Evolutionary conservation across 2,329 filamentous ascomycete species (phyloP), one percentile per base, ranked within the genome.

Genomic region (Colletotrichum phormii): DNA sequence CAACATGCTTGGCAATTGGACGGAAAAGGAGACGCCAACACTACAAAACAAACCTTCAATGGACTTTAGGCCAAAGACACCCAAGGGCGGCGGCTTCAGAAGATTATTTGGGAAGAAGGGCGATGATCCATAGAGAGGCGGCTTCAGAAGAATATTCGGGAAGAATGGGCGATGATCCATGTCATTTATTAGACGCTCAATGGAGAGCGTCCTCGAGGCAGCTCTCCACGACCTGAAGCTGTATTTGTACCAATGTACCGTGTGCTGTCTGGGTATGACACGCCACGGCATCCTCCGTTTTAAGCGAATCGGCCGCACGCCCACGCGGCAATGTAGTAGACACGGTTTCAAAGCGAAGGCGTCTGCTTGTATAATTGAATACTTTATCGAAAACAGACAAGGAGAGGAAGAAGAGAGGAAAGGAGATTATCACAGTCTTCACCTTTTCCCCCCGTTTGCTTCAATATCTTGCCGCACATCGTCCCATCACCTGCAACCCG

Each of bases 71-170:
- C 80, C 77, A 64, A 82, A 80, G 69, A 79, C 80, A 53, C 80
- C 82, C 3, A 82, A 79, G 67, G 82, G 80, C 22, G 79, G 81
- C 7, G 82, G 83, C 22, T 75, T 86, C 37, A 81, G 80, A 75
- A 80, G 79, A 49, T 77, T 86, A 8, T 86, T 86, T 75, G 78
- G 80, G n/a, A 82, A 79, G 76, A 82, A 77, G 24, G 62, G 54
- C 33, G 70, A 73, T 22, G 71, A 73, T n/a, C 67, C 58, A 67
- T 73, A 79, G 67, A 82, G 80, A n/a, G 79, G 81, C 7, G 82
- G 83, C 22, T 75, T 86, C 35, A 81, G 80, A 75, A 80, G 79
- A 51, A 77, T 86, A 7, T 86, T 86, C 75, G 78, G 80, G 22
- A 82, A 79, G 76, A 82, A 77, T n/a, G 24, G 62, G 46, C 33